Percentiles rank a stretch among this genome's conserved stretches.
phyloP scores from a whole-genome alignment of 164 flowering plant species.

The Warburgia ugandensis region DNA sequence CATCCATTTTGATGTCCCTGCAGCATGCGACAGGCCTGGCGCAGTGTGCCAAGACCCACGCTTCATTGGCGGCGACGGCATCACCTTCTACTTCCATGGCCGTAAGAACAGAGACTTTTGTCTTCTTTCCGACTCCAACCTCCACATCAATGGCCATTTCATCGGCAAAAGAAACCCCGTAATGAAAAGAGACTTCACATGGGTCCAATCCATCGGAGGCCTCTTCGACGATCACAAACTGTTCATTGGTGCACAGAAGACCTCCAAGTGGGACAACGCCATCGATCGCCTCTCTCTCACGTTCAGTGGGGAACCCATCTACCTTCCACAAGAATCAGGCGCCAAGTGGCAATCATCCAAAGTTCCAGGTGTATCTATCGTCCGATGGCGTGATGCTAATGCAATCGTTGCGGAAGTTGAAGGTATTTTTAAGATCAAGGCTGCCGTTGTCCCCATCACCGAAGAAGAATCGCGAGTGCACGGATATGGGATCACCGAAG shows the following conservation, averaged over 20 bases:
- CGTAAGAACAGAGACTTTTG: conserved; percentile 21
- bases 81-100: conserved; percentile 32
- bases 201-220: conserved; percentile 21
- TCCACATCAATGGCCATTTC: conserved; percentile 30
- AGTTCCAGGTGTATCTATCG: conserved; percentile 1
- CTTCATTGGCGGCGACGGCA: conserved; percentile 27
- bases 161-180: conserved; percentile 14
- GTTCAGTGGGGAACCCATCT: conserved; percentile 14
- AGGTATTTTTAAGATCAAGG: conserved; percentile 5
- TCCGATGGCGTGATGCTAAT: conserved; percentile 6
- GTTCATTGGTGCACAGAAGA: conserved; percentile 11
- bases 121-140: conserved; percentile 21
- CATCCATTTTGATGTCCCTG: background rate
- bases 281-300: conserved; percentile 14
- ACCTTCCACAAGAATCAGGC: conserved; percentile 2
- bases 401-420: conserved; percentile 4
- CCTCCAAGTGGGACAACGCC: conserved; percentile 15
- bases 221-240: conserved; percentile 15
- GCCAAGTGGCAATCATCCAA: conserved; percentile 2
- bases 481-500: conserved; percentile 12
- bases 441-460: conserved; percentile 5
- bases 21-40: conserved; percentile 21
- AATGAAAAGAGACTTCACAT: conserved; percentile 19
- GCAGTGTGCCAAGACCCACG: conserved; percentile 26
- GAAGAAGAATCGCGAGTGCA: conserved; percentile 17